These are phyloP conservation scores for Puccinia triticina DNA, from an alignment of 1,284 basidiomycete species.

Conservation along the genomic window DNA sequence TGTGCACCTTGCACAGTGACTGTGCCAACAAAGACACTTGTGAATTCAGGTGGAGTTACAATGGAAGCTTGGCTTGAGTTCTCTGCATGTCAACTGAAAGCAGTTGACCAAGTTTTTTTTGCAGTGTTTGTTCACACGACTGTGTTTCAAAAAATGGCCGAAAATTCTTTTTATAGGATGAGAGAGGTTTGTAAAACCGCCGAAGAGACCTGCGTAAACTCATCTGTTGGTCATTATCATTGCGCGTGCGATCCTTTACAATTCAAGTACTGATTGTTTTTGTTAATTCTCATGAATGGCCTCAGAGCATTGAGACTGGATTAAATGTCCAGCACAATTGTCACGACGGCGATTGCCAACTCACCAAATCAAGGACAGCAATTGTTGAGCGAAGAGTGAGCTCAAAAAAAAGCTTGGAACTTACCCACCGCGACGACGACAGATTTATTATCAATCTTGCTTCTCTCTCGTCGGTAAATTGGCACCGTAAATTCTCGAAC, in stretches of 20 bases:
- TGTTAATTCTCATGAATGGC: not conserved
- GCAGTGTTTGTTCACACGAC: no score
- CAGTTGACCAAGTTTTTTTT: no score
- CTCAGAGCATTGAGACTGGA: not conserved
- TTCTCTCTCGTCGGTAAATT: not conserved
- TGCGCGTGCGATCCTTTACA: not conserved
- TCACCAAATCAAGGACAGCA: not conserved
- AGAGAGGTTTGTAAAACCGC: not conserved
- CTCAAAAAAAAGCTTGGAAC: not conserved
- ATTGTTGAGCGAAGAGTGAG: not conserved
- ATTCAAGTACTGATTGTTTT: not conserved
- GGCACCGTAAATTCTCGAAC: not conserved
- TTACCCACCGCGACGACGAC: not conserved
- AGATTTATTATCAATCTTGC: constrained; percentile 1
- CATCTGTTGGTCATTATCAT: not conserved
- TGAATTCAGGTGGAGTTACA: no score
- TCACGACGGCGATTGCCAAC: not conserved
- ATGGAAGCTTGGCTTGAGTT: no score
- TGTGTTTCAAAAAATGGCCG: not conserved
- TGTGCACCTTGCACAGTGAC: no score
- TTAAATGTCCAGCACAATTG: constrained; percentile 9
- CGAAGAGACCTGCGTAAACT: not conserved
- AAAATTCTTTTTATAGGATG: constrained; percentile 8
- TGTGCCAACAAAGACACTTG: no score
- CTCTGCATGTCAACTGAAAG: no score